phyloP scores from a whole-genome alignment of 1,139 yeast species.

The Candida tetrigidarum region DNA sequence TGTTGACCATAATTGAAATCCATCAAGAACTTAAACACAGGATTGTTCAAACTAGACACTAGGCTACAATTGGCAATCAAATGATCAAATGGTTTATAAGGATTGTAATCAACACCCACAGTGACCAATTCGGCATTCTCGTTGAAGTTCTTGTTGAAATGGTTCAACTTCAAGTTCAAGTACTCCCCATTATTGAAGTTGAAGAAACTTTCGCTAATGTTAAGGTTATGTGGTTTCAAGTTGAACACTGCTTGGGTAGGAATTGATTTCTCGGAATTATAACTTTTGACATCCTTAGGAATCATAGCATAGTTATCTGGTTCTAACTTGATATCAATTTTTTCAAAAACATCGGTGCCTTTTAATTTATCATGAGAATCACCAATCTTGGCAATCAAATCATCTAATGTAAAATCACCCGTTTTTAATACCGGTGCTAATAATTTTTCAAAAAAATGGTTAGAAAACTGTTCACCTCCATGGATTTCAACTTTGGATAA shows the following conservation, averaged over 20 bases:
- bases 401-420: conserved; percentile 50
- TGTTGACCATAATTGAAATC: conserved; percentile 40
- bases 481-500: conserved; percentile 49
- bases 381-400: conserved; percentile 36
- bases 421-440: conserved; percentile 46
- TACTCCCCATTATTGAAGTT: conserved; percentile 45
- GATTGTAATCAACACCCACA: conserved; percentile 48
- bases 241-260: conserved; percentile 45
- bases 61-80: conserved; percentile 39
- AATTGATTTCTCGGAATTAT: conserved; percentile 41
- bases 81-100: conserved; percentile 50
- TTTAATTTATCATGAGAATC: conserved; percentile 31
- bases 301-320: conserved; percentile 36
- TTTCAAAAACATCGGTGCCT: conserved; percentile 50
- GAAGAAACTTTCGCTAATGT: conserved; percentile 39
- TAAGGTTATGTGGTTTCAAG: conserved; percentile 37
- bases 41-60: conserved; percentile 42
- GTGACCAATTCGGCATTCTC: conserved; percentile 47
- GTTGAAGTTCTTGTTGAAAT: conserved; percentile 48
- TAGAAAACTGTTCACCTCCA: conserved; percentile 54
- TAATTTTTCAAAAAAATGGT: conserved; percentile 49
- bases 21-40: conserved; percentile 41
- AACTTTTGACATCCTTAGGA: conserved; percentile 29
- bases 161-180: conserved; percentile 42
- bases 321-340: conserved; percentile 35